Base-by-base conservation (phyloP, 2,329 filamentous ascomycete genomes). In the Magnaporthales sp. region DNA sequence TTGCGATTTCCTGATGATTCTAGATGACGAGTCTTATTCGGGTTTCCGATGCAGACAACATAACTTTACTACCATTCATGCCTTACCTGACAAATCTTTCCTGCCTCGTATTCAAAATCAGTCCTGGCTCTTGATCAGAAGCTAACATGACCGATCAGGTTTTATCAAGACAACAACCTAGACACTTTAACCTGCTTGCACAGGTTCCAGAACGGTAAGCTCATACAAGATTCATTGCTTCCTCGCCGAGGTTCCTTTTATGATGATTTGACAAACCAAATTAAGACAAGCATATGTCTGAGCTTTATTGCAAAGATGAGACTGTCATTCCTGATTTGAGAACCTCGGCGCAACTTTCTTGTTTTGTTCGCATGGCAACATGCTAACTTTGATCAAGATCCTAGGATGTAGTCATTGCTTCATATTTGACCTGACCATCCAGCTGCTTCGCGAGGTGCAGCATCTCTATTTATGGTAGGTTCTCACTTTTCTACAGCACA, bases 281-380 rank as follows among this genome's bases (percentile, higher is more conserved):
- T 87, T 30, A 65, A 58, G 92, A 96, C 92, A 96, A 96, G 92
- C 92, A 96, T 96, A 96, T 96, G 92, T 96, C 92, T 85, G 89
- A 96, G 92, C 87, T 84, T 81, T n/a, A n/a, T 70, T 76, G 81
- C 81, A 68, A 74, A 75, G 79, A 83, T 76, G 84, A 86, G 72
- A 79, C 66, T 74, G 78, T 81, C 76, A 74, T 79, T 73, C 79
- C 80, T 81, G 80, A 81, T 60, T 15, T 27, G 24, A 69, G 31
- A 7, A 29, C 67, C 69, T 75, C 70, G 54, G 62, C 26, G 58
- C 30, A 56, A 8, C 9, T 54, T 29, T 24, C 71, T 71, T 73
- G 74, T 73, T 74, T 60, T 38, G 11, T 67, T 69, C 71, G 74
- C 74, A 73, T 27, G 8, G 10, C 31, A 63, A 63, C 62, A 46